A percentile compares a stretch with the other conserved stretches of the same genome.
These are phyloP conservation scores for Cyanodermella asteris DNA, from an alignment of 2,329 filamentous ascomycete genomes.

Conservation along the genomic window DNA sequence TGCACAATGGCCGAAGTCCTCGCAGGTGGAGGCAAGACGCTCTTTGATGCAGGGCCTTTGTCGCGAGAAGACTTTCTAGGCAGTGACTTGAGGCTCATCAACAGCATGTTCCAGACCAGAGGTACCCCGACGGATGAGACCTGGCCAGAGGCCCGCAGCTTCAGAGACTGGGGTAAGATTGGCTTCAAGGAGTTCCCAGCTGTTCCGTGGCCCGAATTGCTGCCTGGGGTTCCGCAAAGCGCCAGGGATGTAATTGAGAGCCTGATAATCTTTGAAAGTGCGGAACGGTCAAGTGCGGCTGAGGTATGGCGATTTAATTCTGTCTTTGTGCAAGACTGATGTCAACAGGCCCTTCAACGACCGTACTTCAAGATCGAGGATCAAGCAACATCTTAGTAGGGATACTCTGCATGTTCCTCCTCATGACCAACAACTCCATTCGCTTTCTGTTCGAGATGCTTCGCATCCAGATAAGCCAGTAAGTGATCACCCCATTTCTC, in stretches of 20 bases:
- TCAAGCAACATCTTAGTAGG: conserved; percentile 4
- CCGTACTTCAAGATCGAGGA: too few relatives aligned
- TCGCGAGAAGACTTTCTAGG: too few relatives aligned
- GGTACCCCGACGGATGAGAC: conserved; percentile 61
- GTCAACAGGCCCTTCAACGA: conserved; percentile 16
- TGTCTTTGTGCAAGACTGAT: conserved; percentile 2
- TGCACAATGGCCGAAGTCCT: conserved; percentile 61
- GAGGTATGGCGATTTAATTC: conserved; percentile 31
- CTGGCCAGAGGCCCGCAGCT: conserved; percentile 56
- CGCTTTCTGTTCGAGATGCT: conserved; percentile 52
- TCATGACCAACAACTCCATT: conserved; percentile 36
- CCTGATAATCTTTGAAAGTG: conserved; percentile 53
- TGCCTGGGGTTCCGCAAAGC: conserved; percentile 36
- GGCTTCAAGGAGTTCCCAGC: conserved; percentile 55
- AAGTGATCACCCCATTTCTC: conserved; percentile 52
- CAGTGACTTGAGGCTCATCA: conserved; percentile 73
- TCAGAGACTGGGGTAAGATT: conserved; percentile 74
- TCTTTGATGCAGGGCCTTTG: conserved; percentile 76
- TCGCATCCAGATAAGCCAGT: conserved; percentile 52
- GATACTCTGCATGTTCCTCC: conserved; percentile 5
- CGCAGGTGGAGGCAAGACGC: conserved; percentile 10
- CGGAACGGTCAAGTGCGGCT: conserved; percentile 41
- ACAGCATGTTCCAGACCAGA: conserved; percentile 78
- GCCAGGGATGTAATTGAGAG: conserved; percentile 44
- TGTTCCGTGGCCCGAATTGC: conserved; percentile 45